phyloP scores from a whole-genome alignment of 495 filamentous ascomycete species.

The Penicillium lagena region DNA sequence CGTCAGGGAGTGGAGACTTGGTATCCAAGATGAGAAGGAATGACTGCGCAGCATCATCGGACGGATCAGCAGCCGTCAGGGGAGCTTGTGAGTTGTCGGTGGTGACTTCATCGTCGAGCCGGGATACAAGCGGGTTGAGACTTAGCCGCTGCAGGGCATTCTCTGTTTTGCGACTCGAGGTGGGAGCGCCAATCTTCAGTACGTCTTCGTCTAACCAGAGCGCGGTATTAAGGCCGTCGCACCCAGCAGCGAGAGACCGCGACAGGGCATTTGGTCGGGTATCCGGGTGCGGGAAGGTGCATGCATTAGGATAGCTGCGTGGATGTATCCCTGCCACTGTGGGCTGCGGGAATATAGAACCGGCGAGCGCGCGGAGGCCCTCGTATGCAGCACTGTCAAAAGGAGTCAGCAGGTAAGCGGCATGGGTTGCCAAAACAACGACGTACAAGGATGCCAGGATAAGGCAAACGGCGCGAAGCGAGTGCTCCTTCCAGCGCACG shows the following conservation, averaged over 20 bases:
- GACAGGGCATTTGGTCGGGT: conserved; percentile 11
- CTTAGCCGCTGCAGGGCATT: conserved; percentile 8
- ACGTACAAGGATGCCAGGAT: conserved; percentile 29
- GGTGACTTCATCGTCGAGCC: background rate
- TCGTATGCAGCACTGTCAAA: conserved; percentile 6
- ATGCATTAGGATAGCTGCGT: conserved; percentile 8
- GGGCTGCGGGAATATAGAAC: background rate
- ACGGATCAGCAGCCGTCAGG: background rate
- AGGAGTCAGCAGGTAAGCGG: background rate
- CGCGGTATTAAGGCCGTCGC: conserved; percentile 33
- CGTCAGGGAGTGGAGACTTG: conserved; percentile 3
- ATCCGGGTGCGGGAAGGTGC: conserved; percentile 15
- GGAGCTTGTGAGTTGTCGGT: background rate
- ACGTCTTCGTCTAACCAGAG: conserved; percentile 56
- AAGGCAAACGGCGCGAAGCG: conserved; percentile 19
- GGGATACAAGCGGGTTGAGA: conserved; percentile 7
- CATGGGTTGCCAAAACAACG: background rate
- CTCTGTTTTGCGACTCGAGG: background rate
- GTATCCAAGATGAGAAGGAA: conserved; percentile 14
- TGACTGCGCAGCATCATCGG: background rate
- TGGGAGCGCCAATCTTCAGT: conserved; percentile 45
- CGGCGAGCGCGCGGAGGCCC: too few species aligned
- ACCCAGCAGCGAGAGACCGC: conserved; percentile 12
- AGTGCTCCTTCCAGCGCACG: conserved; percentile 16
- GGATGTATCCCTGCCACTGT: background rate